Evolutionary conservation across 2,329 filamentous ascomycete genomes (phyloP), one percentile per base, ranked within the genome.

Genomic region (Xylaria arbuscula): DNA sequence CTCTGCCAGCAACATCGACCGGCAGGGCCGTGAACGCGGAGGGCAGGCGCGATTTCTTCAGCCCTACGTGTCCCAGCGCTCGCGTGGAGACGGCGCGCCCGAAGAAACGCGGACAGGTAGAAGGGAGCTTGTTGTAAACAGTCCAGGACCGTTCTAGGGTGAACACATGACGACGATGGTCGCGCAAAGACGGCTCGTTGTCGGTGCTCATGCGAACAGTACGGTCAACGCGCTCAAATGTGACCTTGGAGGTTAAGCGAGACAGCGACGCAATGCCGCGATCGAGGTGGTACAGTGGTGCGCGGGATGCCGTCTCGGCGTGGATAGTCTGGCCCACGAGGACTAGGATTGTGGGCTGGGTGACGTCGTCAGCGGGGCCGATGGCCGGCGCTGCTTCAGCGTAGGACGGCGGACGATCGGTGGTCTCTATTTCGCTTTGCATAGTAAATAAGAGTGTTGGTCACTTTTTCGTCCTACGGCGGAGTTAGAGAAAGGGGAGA

Each of bases 311-410:
- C 15, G 67, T 51, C 53, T 69, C 59, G 9, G 67, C 47, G 45
- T 69, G 67, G 19, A 88, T 85, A 1, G 85, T 82, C 59, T 81
- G 78, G 19, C 84, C 84, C 71, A 88, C 85, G 1, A 87, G 72
- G 36, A 80, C 69, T 15, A 67, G 40, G 34, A 67, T 69, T 40
- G 28, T 56, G 9, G 67, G 67, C 28, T 63, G 59, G 11, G 67
- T 45, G 15, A 66, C 34, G n/a, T 66, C 67, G 47, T 66, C 4
- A 6, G 36, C 38, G 55, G 62, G 22, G 55, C 48, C 22, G 9
- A 11, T 13, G 5, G 62, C 19, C n/a, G 47, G 13, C 36, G 38
- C 51, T 9, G 62, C 36, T 19, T 66, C 63, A 13, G 48, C 13
- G 38, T 66, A 61, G 56, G 55, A 38, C 38, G 56, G 63, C 48